Conservation (phyloP, 352 stramenopile genomes). For the Phytophthora sp. region DNA sequence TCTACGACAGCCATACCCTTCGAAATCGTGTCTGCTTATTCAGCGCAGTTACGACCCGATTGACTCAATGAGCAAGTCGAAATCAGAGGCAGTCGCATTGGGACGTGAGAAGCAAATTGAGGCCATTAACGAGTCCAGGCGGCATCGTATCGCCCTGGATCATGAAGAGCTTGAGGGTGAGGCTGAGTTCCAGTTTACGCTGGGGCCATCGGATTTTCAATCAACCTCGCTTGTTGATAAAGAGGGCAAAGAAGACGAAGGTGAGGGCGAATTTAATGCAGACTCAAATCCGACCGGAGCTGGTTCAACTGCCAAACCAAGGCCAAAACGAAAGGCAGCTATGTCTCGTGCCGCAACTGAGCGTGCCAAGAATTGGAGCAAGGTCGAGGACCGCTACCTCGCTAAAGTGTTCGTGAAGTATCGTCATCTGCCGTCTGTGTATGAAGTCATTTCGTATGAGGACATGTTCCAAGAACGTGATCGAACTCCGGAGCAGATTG, state of each 20-base stretch:
- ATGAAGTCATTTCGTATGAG: slow-evolving; percentile 90
- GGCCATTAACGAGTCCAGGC: slow-evolving; percentile 66
- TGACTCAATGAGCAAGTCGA: slow-evolving; percentile 66
- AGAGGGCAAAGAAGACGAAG: slow-evolving; percentile 39
- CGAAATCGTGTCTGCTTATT: slow-evolving; percentile 72
- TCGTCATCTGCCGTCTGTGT: slow-evolving; percentile 81
- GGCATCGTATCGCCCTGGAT: slow-evolving; percentile 73
- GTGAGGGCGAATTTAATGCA: slow-evolving; percentile 30
- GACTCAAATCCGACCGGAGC: slow-evolving; percentile 9
- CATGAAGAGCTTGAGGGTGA: slow-evolving; percentile 83
- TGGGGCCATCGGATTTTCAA: slow-evolving; percentile 68
- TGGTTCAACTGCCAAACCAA: slow-evolving; percentile 9
- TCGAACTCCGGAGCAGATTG: slow-evolving; percentile 83
- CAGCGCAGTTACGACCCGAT: slow-evolving; percentile 80
- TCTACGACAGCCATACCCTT: slow-evolving; percentile 73
- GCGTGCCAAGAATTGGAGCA: slow-evolving; percentile 82
- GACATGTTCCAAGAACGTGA: slow-evolving; percentile 91
- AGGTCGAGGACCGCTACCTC: slow-evolving; percentile 82
- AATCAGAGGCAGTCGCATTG: slow-evolving; percentile 65
- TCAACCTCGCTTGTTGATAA: slow-evolving; percentile 52
- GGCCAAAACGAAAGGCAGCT: slow-evolving; percentile 31
- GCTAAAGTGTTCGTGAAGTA: slow-evolving; percentile 83
- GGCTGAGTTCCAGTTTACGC: slow-evolving; percentile 79
- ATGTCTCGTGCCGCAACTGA: slow-evolving; percentile 48
- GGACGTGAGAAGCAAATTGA: slow-evolving; percentile 63